Evolutionary conservation across 495 filamentous ascomycete species (phyloP).

Genomic region (Lepraria neglecta): DNA sequence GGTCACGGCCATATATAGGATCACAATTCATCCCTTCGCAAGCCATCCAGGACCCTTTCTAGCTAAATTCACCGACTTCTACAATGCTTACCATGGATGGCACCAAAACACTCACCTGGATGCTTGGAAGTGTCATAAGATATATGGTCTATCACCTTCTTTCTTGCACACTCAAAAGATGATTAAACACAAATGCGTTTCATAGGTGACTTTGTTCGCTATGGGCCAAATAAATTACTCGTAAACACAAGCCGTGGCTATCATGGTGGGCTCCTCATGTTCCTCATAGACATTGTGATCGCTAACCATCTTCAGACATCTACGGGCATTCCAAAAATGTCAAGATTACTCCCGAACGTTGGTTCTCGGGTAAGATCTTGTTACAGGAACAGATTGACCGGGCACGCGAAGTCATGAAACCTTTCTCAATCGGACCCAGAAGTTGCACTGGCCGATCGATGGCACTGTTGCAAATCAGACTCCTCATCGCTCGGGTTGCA

Average conservation of each 20-base stretch:
- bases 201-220: background rate
- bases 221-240: slow-evolving; percentile 1
- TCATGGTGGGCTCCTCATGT: background rate
- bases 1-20: slow-evolving; percentile 24
- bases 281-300: background rate
- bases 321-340: slow-evolving; percentile 1
- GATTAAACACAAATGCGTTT: slow-evolving; percentile 29
- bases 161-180: too few relatives aligned
- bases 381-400: too few relatives aligned
- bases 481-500: too few relatives aligned
- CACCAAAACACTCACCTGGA: slow-evolving; percentile 32
- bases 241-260: background rate
- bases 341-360: too few relatives aligned
- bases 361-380: too few relatives aligned
- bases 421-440: too few relatives aligned
- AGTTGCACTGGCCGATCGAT: too few relatives aligned
- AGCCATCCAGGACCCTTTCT: slow-evolving; percentile 39
- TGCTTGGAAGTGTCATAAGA: slow-evolving; percentile 30
- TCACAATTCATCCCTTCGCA: slow-evolving; percentile 37
- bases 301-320: slow-evolving; percentile 6
- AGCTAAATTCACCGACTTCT: slow-evolving; percentile 33
- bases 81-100: slow-evolving; percentile 32
- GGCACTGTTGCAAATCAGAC: too few relatives aligned
- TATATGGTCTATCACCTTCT: too few relatives aligned
- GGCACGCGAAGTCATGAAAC: too few relatives aligned